Base-by-base conservation (phyloP, 768 basidiomycete genomes). In the Gloeostereum incarnatum region DNA sequence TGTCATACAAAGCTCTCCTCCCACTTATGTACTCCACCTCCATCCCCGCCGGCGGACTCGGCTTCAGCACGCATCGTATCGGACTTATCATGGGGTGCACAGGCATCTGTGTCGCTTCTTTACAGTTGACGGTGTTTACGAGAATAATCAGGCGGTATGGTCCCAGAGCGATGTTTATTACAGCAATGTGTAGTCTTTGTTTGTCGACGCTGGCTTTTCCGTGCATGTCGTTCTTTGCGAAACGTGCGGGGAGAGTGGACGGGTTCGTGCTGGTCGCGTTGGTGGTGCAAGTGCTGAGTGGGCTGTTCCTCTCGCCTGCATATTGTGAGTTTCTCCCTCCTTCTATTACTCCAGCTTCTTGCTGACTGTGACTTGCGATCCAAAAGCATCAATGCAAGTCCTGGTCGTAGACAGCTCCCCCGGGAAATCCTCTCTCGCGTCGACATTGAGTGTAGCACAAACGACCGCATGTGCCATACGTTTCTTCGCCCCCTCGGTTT, bases 101-200 rank as follows among this genome's bases (percentile, higher is more conserved):
- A 42, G 78, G 78, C 1, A 45, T 77, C 18, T 40, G 66, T 36
- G 81, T 75, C 40, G 71, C 76, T 4, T 7, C 70, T 23, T 54
- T 77, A 45, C 78, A 81, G 49, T 47, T 73, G 13, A 55, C 67
- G 39, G 61, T 70, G 49, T 70, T 81, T 44, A 71, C 73, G 3
- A 53, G 57, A 17, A 32, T 73, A 16, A 66, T 81, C 29, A 59
- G 72, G 31, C 58, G 61, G 4, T 71, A 71, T 39, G 83, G 85
- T 1, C 51, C 73, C 16, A 71, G 70, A 45, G 63, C 47, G 16
- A 51, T 81, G 11, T 78, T 69, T 47, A 58, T 65, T 8, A 34
- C 51, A 1, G 58, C 68, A 10, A 22, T 3, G 14, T 42, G 11
- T 42, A 36, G 41, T 7, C 33, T 17, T 13, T 42, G 11, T 16